Evolutionary conservation across 108 stramenopile genomes (phyloP), one percentile per base, ranked within the genome.

Genomic region (Skeletonema marinoi): DNA sequence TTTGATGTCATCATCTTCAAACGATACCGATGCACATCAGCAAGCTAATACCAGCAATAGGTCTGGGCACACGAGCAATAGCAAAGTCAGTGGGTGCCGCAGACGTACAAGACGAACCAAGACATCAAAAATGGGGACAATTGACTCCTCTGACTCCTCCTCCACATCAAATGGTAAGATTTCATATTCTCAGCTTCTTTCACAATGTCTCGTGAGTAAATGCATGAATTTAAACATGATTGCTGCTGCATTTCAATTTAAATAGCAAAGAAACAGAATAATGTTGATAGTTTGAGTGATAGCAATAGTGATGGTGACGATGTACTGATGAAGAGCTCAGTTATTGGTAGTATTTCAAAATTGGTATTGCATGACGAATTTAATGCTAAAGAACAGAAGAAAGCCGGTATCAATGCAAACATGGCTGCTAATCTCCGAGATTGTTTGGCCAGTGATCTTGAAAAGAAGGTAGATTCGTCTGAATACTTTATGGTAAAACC

Each of bases 331-430:
- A 44, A 63, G 60, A 72, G 42, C 38, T 71, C 70, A 31, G 13
- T 72, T 31, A 11, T 72, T 41, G 61, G 71, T 46, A 72, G 71
- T 30, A 72, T 72, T 32, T 72, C 71, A n/a, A 62, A 42, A 61
- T 48, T 72, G 71, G 60, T 48, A 61, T 14, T 72, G 19, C 19
- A 59, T 30, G 36, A 42, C 9, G 62, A 36, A 31, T 25, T 8
- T 10, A 25, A 10, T 56, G 54, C 3, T 9, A 56, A 29, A 56
- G 54, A 56, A 56, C 19, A 25, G n/a, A 31, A 42, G 58, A 60
- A 14, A 42, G 41, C 1, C 10, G 41, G 29, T 8, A 60, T 31
- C 10, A 19, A 36, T 36, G 36, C 32, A 30, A 48, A n/a, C 29
- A 59, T 41, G 13, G 50, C 25, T 42, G 65, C 30, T 16, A 56